Evolutionary conservation across 2,329 filamentous ascomycete genomes (phyloP), one percentile per base, ranked within the genome.

Genomic region (Fusarium pininemorale): DNA sequence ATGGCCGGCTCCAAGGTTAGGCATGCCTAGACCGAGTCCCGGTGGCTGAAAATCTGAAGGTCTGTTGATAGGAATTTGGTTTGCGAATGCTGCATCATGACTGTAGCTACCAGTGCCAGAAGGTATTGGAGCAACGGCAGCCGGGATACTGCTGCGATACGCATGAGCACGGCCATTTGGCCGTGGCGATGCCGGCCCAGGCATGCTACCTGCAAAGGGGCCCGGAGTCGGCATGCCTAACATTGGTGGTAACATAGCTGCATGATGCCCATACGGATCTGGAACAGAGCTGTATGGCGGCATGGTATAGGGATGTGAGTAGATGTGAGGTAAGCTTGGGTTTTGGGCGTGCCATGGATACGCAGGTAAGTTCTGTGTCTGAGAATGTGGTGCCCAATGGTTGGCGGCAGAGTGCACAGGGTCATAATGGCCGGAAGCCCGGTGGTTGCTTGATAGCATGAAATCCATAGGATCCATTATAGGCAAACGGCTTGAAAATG

Each of bases 401-500:
- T 61, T 72, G 26, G 77, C 70, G 39, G 77, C 70, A 37, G 75
- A 69, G 59, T 80, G 79, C 42, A 80, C 75, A 24, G 79, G 74
- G 45, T 79, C 79, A 56, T 78, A 78, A 56, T 78, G 77, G 24
- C 75, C 60, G n/a, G 60, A 56, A 44, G 73, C 51, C 51, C 77
- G 74, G 45, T 72, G 69, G 45, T 75, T 71, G 60, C 75, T 70
- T 47, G 66, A 72, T 51, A 76, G 55, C 42, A 78, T 63, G 61
- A 76, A 77, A 39, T 80, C 76, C 72, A 78, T 77, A 22, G 73
- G 77, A 72, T 80, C 79, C 79, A 80, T 80, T 44, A 44, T 50
- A 58, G 41, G 53, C 58, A 42, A 72, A 48, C 42, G 47, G 59
- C 28, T 69, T 57, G 44, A 59, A 54, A 68, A 59, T 39, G 38